Evolutionary conservation across 805 yeast species (phyloP), one percentile per base, ranked within the genome.

Genomic region (Scheffersomyces stipitis): DNA sequence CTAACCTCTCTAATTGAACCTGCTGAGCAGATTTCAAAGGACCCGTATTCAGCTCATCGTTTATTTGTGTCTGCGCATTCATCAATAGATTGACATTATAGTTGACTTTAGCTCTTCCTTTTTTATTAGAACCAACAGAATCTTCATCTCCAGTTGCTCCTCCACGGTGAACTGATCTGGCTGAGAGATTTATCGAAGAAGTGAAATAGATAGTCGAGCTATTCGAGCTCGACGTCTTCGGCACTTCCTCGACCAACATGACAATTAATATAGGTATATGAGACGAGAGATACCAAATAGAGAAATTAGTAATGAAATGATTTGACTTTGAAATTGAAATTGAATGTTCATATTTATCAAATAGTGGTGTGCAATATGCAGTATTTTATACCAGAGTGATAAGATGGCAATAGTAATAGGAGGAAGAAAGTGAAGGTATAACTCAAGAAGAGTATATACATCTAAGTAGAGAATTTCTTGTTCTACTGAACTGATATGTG

Each of bases 191-290:
- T 23, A 68, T 63, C 31, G 68, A 63, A 13, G 73, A 68, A 27
- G 62, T 48, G 47, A 68, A 68, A 46, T 68, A 68, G 5, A 69
- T 49, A 0, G 73, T 67, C 9, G 71, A 57, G 20, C 54, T 45
- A 26, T 58, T 60, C 8, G 64, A 41, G 36, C 54, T 54, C 22
- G 52, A 46, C 8, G 54, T 41, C 37, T 55, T 64, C 10, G 75
- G 75, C 14, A 69, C 46, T 38, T 69, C 74, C 42, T 69, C 75
- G 6, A 69, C 70, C 17, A 69, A 53, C 75, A 69, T 69, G 15
- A 30, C 22, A 29, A 20, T 10, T 7, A 20, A 20, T 20, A 20
- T 20, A n/a, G n/a, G n/a, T n/a, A n/a, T n/a, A n/a, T n/a, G n/a
- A n/a, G n/a, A n/a, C n/a, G n/a, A n/a, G n/a, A n/a, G n/a, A n/a